Percentiles rank a stretch among this genome's conserved stretches.
These are phyloP conservation scores for Plasmodium inui DNA, from an alignment of 169 alveolate genomes.

Conservation along the genomic window DNA sequence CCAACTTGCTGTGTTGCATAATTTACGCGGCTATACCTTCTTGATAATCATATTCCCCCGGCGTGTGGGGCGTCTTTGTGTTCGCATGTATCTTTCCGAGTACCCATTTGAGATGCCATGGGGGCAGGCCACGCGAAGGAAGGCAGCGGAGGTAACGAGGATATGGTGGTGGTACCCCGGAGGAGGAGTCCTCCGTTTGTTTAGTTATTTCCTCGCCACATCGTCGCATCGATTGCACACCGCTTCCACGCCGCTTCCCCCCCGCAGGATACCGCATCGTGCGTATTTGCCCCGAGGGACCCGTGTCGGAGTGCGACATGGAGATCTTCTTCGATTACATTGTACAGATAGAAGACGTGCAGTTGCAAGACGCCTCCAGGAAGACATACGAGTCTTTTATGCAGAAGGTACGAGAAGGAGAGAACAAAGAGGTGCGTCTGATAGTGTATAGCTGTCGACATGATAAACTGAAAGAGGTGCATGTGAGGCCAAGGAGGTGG, in stretches of 20 bases:
- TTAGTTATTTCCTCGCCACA: neutral
- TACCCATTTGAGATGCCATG: neutral
- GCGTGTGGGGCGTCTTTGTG: neutral
- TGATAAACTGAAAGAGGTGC: conserved; percentile 76
- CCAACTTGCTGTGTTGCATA: neutral
- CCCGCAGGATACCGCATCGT: conserved; percentile 53
- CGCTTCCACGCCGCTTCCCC: neutral
- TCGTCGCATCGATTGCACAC: neutral
- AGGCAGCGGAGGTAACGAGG: neutral
- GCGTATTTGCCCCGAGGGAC: conserved; percentile 36
- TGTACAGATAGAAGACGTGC: conserved; percentile 78
- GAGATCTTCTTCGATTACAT: conserved; percentile 86
- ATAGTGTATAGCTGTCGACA: conserved; percentile 80
- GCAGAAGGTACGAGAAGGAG: conserved; percentile 75
- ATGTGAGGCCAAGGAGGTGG: conserved; percentile 84
- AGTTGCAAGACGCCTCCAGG: conserved; percentile 78
- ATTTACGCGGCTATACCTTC: neutral
- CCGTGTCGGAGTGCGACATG: conserved; percentile 59
- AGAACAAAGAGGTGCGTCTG: conserved; percentile 75
- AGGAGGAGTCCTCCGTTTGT: neutral
- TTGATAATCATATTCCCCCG: neutral
- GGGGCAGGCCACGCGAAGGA: neutral
- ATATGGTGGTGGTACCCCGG: neutral
- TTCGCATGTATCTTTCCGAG: neutral
- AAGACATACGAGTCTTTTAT: conserved; percentile 77